These are phyloP conservation scores for Podila epicladia DNA, from an alignment of 192 early-diverging fungal species.

Conservation along the genomic window DNA sequence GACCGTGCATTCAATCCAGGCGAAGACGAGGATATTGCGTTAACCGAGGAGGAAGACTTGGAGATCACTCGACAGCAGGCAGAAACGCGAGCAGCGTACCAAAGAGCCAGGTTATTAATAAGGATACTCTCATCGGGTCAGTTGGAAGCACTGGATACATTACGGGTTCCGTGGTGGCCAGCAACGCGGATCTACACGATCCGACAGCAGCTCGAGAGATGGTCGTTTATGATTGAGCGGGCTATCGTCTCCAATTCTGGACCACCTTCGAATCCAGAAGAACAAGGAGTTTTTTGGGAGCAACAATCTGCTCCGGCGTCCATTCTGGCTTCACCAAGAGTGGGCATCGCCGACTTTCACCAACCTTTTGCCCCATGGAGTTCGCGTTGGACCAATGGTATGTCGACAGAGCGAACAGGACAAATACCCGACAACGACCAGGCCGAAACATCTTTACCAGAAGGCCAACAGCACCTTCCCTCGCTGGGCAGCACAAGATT, in stretches of 20 bases:
- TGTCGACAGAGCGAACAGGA: background rate
- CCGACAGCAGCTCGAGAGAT: slow-evolving; percentile 25
- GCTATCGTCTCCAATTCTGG: background rate
- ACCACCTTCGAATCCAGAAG: background rate
- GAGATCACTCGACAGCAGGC: slow-evolving; percentile 13
- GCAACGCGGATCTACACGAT: slow-evolving; percentile 30
- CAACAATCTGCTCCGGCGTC: background rate
- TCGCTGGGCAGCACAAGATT: background rate
- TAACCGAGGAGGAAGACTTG: slow-evolving; percentile 2
- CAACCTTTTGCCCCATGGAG: slow-evolving; percentile 7
- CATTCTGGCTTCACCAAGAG: background rate
- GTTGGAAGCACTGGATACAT: slow-evolving; percentile 15
- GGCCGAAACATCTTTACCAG: background rate
- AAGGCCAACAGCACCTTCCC: background rate
- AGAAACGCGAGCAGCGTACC: slow-evolving; percentile 19
- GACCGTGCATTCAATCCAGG: background rate
- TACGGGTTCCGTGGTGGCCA: slow-evolving; percentile 33
- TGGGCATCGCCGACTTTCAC: background rate
- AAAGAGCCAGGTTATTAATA: slow-evolving; percentile 18
- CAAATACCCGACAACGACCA: background rate
- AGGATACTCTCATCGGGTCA: slow-evolving; percentile 9
- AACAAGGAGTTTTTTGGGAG: background rate
- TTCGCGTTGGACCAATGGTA: slow-evolving; percentile 18
- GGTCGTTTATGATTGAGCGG: slow-evolving; percentile 36
- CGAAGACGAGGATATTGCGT: background rate